Evolutionary conservation across 305 asterid species (phyloP).

Genomic region (Coffea humblotiana): DNA sequence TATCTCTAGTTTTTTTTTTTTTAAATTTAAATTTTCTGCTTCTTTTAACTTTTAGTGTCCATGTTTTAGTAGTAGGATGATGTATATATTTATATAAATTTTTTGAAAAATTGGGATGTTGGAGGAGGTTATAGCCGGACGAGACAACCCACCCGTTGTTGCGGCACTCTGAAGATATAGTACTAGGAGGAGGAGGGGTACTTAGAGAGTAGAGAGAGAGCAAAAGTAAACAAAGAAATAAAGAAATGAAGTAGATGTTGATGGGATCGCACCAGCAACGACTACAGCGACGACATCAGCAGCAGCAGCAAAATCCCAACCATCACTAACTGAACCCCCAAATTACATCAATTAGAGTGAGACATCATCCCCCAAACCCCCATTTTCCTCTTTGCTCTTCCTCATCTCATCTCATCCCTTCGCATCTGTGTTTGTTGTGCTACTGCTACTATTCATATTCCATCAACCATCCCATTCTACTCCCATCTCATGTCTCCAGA

Average conservation of each 20-base stretch:
- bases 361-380: too few species aligned
- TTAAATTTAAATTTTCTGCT: too few species aligned
- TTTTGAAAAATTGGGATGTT: background rate
- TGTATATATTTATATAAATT: too few species aligned
- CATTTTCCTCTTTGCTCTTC: too few species aligned
- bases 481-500: slow-evolving; percentile 6
- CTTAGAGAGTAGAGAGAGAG: background rate
- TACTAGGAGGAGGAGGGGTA: background rate
- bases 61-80: too few species aligned
- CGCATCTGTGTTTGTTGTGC: background rate
- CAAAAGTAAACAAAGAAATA: slow-evolving; percentile 18
- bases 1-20: too few species aligned
- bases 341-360: background rate
- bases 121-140: slow-evolving; percentile 22
- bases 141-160: slow-evolving; percentile 56
- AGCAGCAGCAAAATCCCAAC: slow-evolving; percentile 20
- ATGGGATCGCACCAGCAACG: slow-evolving; percentile 52
- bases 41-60: too few species aligned
- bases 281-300: background rate
- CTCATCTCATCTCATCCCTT: too few species aligned
- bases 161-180: slow-evolving; percentile 52
- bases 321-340: slow-evolving; percentile 9
- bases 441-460: too few species aligned
- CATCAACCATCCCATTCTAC: background rate
- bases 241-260: slow-evolving; percentile 27